Evolutionary conservation across 768 basidiomycete genomes (phyloP).

Genomic region (Pulveroboletus sp.): DNA sequence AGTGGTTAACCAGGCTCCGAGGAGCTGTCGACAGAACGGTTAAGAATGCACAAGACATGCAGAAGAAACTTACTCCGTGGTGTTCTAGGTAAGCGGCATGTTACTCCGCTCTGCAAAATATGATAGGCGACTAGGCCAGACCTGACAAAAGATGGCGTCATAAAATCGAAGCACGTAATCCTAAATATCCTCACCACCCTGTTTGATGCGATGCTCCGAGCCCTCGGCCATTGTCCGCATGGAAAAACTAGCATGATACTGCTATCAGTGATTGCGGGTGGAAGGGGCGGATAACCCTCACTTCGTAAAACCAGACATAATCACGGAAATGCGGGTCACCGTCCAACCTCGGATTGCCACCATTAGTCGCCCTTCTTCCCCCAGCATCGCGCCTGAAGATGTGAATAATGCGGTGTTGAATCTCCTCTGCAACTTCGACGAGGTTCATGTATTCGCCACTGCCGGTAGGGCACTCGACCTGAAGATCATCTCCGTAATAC

Average conservation of each 20-base stretch:
- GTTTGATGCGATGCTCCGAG: slow-evolving; percentile 98
- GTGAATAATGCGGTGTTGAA: slow-evolving; percentile 98
- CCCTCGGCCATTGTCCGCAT: slow-evolving; percentile 88
- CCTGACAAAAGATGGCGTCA: slow-evolving; percentile 37
- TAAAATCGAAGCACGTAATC: neutral
- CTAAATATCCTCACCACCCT: slow-evolving; percentile 65
- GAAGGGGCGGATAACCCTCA: slow-evolving; percentile 28
- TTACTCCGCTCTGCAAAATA: slow-evolving; percentile 87
- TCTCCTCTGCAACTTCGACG: slow-evolving; percentile 91
- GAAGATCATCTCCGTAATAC: slow-evolving; percentile 91
- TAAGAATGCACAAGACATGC: neutral
- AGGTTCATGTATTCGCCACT: slow-evolving; percentile 98
- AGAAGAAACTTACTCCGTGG: slow-evolving; percentile 70
- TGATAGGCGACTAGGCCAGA: slow-evolving; percentile 89
- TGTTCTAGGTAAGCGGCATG: slow-evolving; percentile 88
- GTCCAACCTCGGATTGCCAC: slow-evolving; percentile 83
- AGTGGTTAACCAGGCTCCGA: slow-evolving; percentile 82
- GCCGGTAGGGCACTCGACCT: slow-evolving; percentile 95
- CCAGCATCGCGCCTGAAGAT: slow-evolving; percentile 93
- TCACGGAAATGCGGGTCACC: slow-evolving; percentile 94
- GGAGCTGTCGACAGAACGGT: slow-evolving; percentile 56
- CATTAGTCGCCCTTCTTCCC: slow-evolving; percentile 88
- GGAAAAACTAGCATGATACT: slow-evolving; percentile 70
- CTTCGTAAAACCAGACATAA: slow-evolving; percentile 96
- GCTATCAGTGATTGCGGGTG: neutral